Base-by-base conservation (phyloP, 116 monocot species). In the Thalassia testudinum region DNA sequence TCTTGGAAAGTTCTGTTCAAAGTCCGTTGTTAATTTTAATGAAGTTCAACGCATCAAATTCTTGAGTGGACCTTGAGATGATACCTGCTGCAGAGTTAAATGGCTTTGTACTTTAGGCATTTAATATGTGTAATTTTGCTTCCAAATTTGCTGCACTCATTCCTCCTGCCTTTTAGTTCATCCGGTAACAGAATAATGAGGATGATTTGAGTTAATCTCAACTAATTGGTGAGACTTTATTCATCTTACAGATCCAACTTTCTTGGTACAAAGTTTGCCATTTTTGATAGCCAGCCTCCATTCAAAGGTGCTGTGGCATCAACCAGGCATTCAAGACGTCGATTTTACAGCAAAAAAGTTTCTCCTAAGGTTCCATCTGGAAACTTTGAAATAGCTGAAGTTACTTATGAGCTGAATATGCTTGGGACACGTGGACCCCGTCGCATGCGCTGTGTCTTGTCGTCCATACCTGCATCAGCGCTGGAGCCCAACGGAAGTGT, bases 221-320 rank as follows among this genome's bases (percentile, higher is more conserved):
- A n/a, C n/a, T n/a, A n/a, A n/a, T n/a, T n/a, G n/a, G n/a, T n/a
- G n/a, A n/a, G n/a, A n/a, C n/a, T n/a, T n/a, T n/a, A n/a, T n/a
- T n/a, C n/a, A n/a, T n/a, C n/a, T n/a, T 40, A 8, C 55, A 74
- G 67, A 42, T 75, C 79, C 48, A 80, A 80, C 53, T 80, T 80
- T 50, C 56, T 80, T n/a, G 79, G 79, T 1, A 80, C 75, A 37
- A 80, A 75, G 52, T 80, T 80, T 56, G 75, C 64, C 1, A 53
- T 80, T 8, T 80, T 70, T 53, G 79, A 80, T 27, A 61, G 63
- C 52, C 75, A 80, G 60, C 79, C 75, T 29, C 75, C 79, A 28
- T 51, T 26, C 23, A 42, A 28, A 26, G 70, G 54, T 10, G 66
- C 70, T 11, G 37, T 60, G 1, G 21, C 49, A 12, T 63, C 74